phyloP scores from a whole-genome alignment of 345 rosid genomes.

The Brassica carinata region DNA sequence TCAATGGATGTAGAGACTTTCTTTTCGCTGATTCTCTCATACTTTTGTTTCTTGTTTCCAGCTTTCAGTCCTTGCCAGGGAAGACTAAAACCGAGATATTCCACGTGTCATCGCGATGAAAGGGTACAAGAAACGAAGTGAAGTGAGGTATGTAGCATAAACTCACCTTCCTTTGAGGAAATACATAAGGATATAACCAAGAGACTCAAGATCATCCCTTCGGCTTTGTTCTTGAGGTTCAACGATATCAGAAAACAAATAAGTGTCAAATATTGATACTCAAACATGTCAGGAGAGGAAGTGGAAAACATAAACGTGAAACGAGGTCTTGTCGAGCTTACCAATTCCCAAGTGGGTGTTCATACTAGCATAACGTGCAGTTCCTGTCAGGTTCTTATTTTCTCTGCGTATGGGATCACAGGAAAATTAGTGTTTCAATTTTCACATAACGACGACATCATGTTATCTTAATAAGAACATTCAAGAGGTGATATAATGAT shows the following conservation, averaged over 20 bases:
- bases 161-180: slow-evolving; percentile 69
- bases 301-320: neutral
- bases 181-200: slow-evolving; percentile 90
- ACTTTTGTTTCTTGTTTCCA: slow-evolving; percentile 49
- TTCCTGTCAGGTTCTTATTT: slow-evolving; percentile 66
- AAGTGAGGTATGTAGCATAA: slow-evolving; percentile 10
- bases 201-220: slow-evolving; percentile 95
- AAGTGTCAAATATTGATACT: slow-evolving; percentile 26
- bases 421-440: neutral
- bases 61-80: slow-evolving; percentile 54
- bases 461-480: slow-evolving; percentile 7
- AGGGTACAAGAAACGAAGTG: neutral
- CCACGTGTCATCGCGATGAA: slow-evolving; percentile 20
- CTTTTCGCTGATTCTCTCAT: slow-evolving; percentile 50
- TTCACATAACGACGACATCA: neutral
- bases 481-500: neutral
- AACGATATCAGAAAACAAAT: slow-evolving; percentile 16
- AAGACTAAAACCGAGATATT: slow-evolving; percentile 33
- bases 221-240: slow-evolving; percentile 65
- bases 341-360: slow-evolving; percentile 72
- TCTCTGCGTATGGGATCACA: slow-evolving; percentile 43
- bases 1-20: slow-evolving; percentile 47
- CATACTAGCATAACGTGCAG: slow-evolving; percentile 68
- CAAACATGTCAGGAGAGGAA: slow-evolving; percentile 8
- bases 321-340: slow-evolving; percentile 9